Evolutionary conservation across 2,329 filamentous ascomycete species (phyloP).

Genomic region (Cercospora janseana): DNA sequence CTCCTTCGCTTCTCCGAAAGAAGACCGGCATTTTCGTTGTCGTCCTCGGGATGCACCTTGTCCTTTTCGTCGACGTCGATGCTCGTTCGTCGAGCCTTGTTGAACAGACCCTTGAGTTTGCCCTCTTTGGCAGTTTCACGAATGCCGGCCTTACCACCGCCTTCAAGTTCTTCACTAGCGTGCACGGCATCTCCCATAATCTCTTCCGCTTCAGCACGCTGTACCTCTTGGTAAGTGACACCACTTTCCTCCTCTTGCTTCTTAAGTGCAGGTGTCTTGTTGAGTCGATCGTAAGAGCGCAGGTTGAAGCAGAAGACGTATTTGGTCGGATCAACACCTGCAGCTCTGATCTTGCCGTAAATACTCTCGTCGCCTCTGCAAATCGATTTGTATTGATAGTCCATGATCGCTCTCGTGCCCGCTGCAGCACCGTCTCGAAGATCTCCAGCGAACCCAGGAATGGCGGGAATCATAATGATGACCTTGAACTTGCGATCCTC

Average conservation of each 20-base stretch:
- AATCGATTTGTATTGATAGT: slow-evolving; percentile 97
- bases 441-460: slow-evolving; percentile 93
- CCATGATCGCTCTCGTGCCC: slow-evolving; percentile 93
- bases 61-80: slow-evolving; percentile 23
- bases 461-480: slow-evolving; percentile 84
- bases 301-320: slow-evolving; percentile 95
- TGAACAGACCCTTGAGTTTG: slow-evolving; percentile 26
- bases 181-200: slow-evolving; percentile 76
- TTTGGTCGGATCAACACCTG: slow-evolving; percentile 73
- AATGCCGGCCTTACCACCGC: slow-evolving; percentile 29
- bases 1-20: slow-evolving; percentile 26
- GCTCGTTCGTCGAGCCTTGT: slow-evolving; percentile 39
- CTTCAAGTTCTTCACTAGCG: slow-evolving; percentile 41
- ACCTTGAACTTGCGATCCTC: slow-evolving; percentile 85
- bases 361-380: slow-evolving; percentile 90
- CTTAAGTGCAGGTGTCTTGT: slow-evolving; percentile 71
- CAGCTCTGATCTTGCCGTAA: slow-evolving; percentile 69
- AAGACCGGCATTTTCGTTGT: slow-evolving; percentile 17
- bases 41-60: slow-evolving; percentile 24
- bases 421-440: slow-evolving; percentile 77
- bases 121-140: slow-evolving; percentile 36
- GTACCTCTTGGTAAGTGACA: slow-evolving; percentile 79
- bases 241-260: slow-evolving; percentile 78
- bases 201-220: slow-evolving; percentile 83
- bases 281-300: slow-evolving; percentile 86